Conservation (phyloP, 495 filamentous ascomycete species). For the Aspergillus wentii region DNA sequence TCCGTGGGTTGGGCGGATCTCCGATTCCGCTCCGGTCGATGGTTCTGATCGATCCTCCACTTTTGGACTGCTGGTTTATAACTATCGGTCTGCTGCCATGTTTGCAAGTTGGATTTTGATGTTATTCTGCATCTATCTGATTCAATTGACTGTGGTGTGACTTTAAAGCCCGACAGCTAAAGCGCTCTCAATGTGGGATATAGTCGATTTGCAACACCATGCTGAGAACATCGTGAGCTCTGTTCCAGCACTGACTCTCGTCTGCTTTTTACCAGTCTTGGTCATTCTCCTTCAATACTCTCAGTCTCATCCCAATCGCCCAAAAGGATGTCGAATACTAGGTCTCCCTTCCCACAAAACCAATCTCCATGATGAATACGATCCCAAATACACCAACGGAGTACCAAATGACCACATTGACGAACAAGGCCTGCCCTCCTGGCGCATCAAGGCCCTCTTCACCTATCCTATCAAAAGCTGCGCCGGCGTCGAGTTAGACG, state of each 20-base stretch:
- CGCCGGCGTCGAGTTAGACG: conserved; percentile 66
- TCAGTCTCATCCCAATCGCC: conserved; percentile 1
- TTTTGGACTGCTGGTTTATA: too few relatives aligned
- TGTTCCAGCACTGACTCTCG: neutral
- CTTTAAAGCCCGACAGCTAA: too few relatives aligned
- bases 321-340: conserved; percentile 30
- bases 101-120: too few relatives aligned
- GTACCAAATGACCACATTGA: conserved; percentile 11
- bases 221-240: conserved; percentile 4
- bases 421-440: conserved; percentile 23
- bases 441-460: conserved; percentile 73
- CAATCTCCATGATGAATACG: conserved; percentile 36
- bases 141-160: too few relatives aligned
- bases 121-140: too few relatives aligned
- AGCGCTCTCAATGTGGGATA: conserved; percentile 5
- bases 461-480: conserved; percentile 90
- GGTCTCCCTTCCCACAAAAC: conserved; percentile 23
- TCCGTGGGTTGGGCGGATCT: too few relatives aligned
- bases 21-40: conserved; percentile 1
- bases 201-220: conserved; percentile 1
- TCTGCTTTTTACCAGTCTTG: too few relatives aligned
- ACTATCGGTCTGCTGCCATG: too few relatives aligned
- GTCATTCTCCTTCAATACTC: conserved; percentile 2
- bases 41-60: too few relatives aligned
- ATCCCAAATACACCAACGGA: conserved; percentile 26